Evolutionary conservation across 1,284 basidiomycete species (phyloP).

Genomic region (Cronartium ribicola): DNA sequence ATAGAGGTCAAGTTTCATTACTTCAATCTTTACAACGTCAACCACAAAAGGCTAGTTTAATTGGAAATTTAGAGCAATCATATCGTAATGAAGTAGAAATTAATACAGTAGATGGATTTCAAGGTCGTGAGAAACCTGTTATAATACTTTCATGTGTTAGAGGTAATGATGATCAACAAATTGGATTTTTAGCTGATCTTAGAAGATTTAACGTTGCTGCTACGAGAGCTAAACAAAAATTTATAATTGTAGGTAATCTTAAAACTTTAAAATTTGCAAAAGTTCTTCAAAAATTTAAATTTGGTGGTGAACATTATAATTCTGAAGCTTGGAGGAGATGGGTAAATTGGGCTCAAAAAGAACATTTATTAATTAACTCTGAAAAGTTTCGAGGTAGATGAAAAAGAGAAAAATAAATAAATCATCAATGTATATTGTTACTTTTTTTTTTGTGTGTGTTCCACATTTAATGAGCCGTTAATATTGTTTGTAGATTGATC

Average conservation of each 20-base stretch:
- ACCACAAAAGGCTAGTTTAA: conserved; percentile 10
- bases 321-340: neutral
- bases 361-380: neutral
- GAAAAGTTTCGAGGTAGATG: conserved; percentile 2
- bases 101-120: conserved; percentile 12
- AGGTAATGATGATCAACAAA: conserved; percentile 3
- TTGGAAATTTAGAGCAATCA: neutral
- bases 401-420: no score
- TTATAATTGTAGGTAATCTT: conserved; percentile 2
- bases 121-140: conserved; percentile 12
- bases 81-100: conserved; percentile 3
- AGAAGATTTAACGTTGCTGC: conserved; percentile 15
- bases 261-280: neutral
- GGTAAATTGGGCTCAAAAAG: neutral
- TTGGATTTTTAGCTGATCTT: conserved; percentile 9
- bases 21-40: conserved; percentile 3
- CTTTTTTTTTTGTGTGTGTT: no score
- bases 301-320: neutral
- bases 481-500: no score
- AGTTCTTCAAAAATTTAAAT: neutral
- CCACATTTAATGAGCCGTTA: no score
- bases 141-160: conserved; percentile 2
- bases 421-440: no score
- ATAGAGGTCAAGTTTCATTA: conserved; percentile 10
- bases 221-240: conserved; percentile 11